A percentile compares a stretch with the other conserved stretches of the same genome.
These are phyloP conservation scores for Protomyces pachydermus DNA, from an alignment of 1,139 yeast species.

Conservation along the genomic window DNA sequence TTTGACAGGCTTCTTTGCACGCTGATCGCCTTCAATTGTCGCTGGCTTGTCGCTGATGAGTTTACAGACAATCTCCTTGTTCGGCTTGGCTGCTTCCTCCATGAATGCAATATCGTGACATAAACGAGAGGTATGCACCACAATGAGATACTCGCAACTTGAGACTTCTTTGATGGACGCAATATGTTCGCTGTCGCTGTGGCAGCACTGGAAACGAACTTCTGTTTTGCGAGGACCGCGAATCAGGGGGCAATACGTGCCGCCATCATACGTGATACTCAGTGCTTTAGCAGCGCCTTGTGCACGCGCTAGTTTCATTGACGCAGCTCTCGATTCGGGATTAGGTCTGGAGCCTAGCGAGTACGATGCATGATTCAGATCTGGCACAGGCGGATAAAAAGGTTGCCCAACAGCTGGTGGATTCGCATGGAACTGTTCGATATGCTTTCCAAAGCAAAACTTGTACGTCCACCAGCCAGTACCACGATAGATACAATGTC, in stretches of 20 bases:
- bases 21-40: background rate
- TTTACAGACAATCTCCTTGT: conserved; percentile 47
- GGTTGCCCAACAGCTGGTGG: conserved; percentile 33
- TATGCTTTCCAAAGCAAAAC: conserved; percentile 51
- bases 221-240: conserved; percentile 57
- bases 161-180: conserved; percentile 56
- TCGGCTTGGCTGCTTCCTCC: conserved; percentile 44
- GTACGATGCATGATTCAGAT: conserved; percentile 30
- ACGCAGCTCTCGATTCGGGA: background rate
- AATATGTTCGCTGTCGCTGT: conserved; percentile 39
- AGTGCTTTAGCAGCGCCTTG: conserved; percentile 44
- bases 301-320: conserved; percentile 33
- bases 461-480: conserved; percentile 63
- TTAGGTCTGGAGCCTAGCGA: conserved; percentile 29
- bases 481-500: conserved; percentile 22
- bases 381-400: conserved; percentile 32
- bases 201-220: conserved; percentile 64
- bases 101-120: conserved; percentile 53
- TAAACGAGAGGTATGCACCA: conserved; percentile 54
- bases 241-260: conserved; percentile 71
- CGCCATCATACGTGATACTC: conserved; percentile 53
- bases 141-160: conserved; percentile 67
- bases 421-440: conserved; percentile 52
- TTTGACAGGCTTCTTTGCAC: background rate
- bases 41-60: conserved; percentile 34